These are phyloP conservation scores for Pulveroboletus sp. DNA, from an alignment of 768 basidiomycete species.

Conservation along the genomic window DNA sequence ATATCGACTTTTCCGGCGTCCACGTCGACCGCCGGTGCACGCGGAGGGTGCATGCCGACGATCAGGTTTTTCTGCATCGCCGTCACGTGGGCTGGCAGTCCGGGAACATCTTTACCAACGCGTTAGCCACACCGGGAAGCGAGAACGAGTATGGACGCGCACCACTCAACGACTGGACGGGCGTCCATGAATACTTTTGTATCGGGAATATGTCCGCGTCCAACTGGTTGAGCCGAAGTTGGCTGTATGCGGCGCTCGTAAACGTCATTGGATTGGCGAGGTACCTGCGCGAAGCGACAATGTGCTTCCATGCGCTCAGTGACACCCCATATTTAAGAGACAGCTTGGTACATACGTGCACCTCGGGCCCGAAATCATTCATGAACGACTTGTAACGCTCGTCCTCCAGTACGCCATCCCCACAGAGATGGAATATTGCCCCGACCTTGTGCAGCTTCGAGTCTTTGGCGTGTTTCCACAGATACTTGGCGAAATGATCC, in stretches of 20 bases:
- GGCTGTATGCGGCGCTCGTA: constrained; percentile 66
- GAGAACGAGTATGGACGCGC: constrained; percentile 3
- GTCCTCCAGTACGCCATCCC: constrained; percentile 67
- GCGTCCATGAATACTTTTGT: constrained; percentile 47
- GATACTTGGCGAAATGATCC: constrained; percentile 46
- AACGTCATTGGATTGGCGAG: constrained; percentile 67
- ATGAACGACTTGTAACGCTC: constrained; percentile 69
- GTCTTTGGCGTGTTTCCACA: constrained; percentile 39
- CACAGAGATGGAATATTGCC: constrained; percentile 68
- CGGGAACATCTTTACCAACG: constrained; percentile 29
- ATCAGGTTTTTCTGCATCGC: constrained; percentile 41
- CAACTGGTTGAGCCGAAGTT: constrained; percentile 66
- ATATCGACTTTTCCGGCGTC: constrained; percentile 25
- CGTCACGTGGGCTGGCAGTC: constrained; percentile 45
- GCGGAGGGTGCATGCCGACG: constrained; percentile 46
- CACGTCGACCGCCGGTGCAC: constrained; percentile 37
- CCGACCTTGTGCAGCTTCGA: constrained; percentile 41
- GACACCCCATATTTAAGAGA: not conserved
- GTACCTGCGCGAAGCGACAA: constrained; percentile 64
- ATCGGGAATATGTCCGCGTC: constrained; percentile 71
- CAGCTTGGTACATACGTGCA: constrained; percentile 47
- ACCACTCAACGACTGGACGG: constrained; percentile 39
- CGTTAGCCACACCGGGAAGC: not conserved
- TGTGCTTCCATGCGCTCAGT: constrained; percentile 49
- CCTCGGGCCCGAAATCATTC: constrained; percentile 54